These are phyloP conservation scores for Cryptococcus sp. DNA, from an alignment of 1,284 basidiomycete genomes.

Conservation along the genomic window DNA sequence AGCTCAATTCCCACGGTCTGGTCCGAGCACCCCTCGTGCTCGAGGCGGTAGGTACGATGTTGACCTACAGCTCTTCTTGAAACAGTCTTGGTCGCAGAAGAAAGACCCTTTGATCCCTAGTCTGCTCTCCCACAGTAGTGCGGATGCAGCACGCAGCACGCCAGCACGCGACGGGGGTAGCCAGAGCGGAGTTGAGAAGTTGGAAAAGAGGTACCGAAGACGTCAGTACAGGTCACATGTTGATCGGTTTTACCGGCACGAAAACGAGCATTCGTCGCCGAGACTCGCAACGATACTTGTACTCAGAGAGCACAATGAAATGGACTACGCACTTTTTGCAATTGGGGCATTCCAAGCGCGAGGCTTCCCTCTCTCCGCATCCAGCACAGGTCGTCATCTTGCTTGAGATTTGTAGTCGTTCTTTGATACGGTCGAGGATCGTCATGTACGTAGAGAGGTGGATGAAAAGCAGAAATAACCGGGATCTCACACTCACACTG, in stretches of 20 bases:
- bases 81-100: slow-evolving; percentile 55
- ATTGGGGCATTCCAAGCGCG: slow-evolving; percentile 49
- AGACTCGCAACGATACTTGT: not conserved
- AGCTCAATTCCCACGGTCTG: not conserved
- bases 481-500: no score
- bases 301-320: not conserved
- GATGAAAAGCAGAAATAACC: no score
- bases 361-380: slow-evolving; percentile 46
- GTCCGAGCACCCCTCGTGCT: no score
- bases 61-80: slow-evolving; percentile 54
- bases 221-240: not conserved
- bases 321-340: slow-evolving; percentile 49
- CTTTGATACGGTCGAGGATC: no score
- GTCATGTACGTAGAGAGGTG: no score
- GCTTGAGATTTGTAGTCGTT: not conserved
- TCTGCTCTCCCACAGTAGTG: slow-evolving; percentile 22
- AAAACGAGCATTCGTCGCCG: not conserved
- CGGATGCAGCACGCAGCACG: not conserved
- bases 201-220: not conserved
- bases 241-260: not conserved
- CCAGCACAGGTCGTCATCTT: slow-evolving; percentile 40
- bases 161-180: no score
- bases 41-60: not conserved
- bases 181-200: not conserved
- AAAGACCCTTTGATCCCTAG: slow-evolving; percentile 53